phyloP scores from a whole-genome alignment of 108 stramenopile species.

The Skeletonema grethae region DNA sequence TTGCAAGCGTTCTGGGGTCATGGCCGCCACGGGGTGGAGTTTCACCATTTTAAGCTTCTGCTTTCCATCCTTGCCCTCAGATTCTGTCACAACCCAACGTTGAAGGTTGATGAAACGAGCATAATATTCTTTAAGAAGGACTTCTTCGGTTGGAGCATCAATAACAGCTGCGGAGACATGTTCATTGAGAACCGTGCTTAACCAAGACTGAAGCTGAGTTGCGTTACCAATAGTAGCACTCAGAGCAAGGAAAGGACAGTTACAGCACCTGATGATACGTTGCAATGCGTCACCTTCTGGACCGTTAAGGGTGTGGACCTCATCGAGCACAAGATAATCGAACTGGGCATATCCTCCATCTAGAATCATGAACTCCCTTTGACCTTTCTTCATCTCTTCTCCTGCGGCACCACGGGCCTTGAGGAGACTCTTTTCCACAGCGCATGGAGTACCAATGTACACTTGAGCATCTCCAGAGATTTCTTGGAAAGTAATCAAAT shows the following conservation, averaged over 20 bases:
- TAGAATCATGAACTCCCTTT: constrained; percentile 93
- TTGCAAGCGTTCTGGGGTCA: constrained; percentile 88
- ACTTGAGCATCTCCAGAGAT: constrained; percentile 90
- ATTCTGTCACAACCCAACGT: constrained; percentile 88
- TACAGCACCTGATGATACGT: constrained; percentile 92
- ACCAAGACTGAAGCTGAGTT: constrained; percentile 91
- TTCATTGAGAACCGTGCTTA: constrained; percentile 87
- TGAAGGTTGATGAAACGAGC: constrained; percentile 98
- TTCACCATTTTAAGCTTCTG: constrained; percentile 79
- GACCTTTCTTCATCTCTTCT: constrained; percentile 92
- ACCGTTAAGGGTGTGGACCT: constrained; percentile 98
- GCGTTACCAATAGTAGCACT: constrained; percentile 99
- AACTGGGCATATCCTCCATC: constrained; percentile 97
- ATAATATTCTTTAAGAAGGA: constrained; percentile 87
- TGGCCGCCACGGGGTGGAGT: constrained; percentile 95
- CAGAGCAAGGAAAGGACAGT: constrained; percentile 96
- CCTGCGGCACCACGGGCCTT: constrained; percentile 96
- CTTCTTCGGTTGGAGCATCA: constrained; percentile 71
- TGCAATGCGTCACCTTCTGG: constrained; percentile 98
- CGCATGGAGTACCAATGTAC: constrained; percentile 97
- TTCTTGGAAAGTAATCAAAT: constrained; percentile 90
- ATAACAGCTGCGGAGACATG: constrained; percentile 73
- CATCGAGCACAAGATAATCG: constrained; percentile 97
- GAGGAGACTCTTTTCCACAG: constrained; percentile 90
- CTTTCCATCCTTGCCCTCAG: constrained; percentile 86